A percentile compares a stretch with the other conserved stretches of the same genome.
Conservation (phyloP, 176 grass and related monocot genomes). For the Chloris gayana region DNA sequence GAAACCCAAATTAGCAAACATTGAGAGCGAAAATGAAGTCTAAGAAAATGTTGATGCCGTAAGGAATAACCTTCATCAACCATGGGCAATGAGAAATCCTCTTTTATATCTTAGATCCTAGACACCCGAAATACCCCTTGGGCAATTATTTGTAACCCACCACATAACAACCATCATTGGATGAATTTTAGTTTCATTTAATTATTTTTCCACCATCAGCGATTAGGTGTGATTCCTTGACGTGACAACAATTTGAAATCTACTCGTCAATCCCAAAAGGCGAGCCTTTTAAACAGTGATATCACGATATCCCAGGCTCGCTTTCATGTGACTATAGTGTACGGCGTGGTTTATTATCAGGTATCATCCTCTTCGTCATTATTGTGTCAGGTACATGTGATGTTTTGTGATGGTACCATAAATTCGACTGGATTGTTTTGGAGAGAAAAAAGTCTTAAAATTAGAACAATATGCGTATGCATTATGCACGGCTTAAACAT, state of each 20-base stretch:
- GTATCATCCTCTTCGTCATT: not conserved
- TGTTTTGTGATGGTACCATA: not conserved
- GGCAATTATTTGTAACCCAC: slow-evolving; percentile 10
- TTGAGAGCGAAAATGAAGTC: not conserved
- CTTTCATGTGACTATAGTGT: not conserved
- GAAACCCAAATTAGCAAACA: not conserved
- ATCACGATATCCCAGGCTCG: not conserved
- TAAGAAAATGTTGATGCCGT: not conserved
- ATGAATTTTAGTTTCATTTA: not conserved
- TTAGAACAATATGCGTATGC: no score
- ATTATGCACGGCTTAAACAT: no score
- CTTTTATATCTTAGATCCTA: not conserved
- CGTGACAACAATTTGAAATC: slow-evolving; percentile 37
- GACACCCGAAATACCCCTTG: not conserved
- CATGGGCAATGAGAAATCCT: not conserved
- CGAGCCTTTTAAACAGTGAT: not conserved
- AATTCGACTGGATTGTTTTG: no score
- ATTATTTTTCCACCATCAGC: not conserved
- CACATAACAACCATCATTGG: slow-evolving; percentile 28
- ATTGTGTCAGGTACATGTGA: not conserved
- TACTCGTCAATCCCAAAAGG: slow-evolving; percentile 1
- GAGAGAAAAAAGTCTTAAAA: no score
- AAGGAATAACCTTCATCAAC: not conserved
- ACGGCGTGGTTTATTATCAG: not conserved
- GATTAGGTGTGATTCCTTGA: slow-evolving; percentile 19